Evolutionary conservation across 495 filamentous ascomycete genomes (phyloP).

Genomic region (Penicillium ochrochloron): DNA sequence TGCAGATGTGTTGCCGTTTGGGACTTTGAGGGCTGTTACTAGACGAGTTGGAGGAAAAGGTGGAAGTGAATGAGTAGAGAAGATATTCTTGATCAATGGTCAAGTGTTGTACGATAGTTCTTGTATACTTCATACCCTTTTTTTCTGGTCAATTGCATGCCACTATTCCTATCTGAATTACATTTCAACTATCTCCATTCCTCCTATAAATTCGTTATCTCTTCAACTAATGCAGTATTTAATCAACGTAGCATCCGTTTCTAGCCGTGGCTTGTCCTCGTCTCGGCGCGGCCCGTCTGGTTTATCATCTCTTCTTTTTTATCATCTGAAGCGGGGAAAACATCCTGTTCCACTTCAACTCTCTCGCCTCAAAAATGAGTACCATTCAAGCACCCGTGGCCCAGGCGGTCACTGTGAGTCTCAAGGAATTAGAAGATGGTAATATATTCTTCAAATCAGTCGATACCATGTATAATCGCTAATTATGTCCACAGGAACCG

Average conservation of each 20-base stretch:
- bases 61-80: neutral
- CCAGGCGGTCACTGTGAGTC: constrained; percentile 58
- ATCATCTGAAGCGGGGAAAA: constrained; percentile 30
- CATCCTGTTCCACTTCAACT: constrained; percentile 8
- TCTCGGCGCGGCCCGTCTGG: constrained; percentile 19
- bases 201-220: neutral
- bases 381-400: constrained; percentile 28
- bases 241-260: constrained; percentile 3
- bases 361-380: constrained; percentile 14
- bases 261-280: constrained; percentile 21
- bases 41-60: constrained; percentile 8
- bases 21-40: constrained; percentile 66
- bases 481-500: constrained; percentile 54
- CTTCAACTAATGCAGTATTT: neutral
- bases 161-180: neutral
- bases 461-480: neutral
- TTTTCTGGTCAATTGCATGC: neutral
- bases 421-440: constrained; percentile 54
- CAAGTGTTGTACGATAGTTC: constrained; percentile 1
- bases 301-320: neutral
- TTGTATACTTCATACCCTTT: neutral
- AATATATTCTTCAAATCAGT: neutral
- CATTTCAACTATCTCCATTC: neutral
- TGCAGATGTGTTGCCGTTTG: constrained; percentile 83
- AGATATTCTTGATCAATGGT: neutral